A percentile compares a stretch with the other conserved stretches of the same genome.
Evolutionary conservation across 2,329 filamentous ascomycete genomes (phyloP).

Genomic region (Alternaria sp.): DNA sequence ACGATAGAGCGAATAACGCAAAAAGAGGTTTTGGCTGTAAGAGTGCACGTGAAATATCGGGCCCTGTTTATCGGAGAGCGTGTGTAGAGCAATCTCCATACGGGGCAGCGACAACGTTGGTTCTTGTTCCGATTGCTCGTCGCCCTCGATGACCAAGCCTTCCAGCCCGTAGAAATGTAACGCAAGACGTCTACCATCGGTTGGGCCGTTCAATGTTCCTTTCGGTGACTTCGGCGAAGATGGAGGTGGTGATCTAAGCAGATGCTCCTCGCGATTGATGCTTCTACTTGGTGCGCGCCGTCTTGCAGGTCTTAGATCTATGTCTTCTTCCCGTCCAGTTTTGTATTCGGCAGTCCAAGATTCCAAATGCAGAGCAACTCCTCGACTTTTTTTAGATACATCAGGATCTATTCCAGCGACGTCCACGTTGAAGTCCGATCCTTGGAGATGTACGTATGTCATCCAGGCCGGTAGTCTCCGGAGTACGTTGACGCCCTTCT

Average conservation of each 20-base stretch:
- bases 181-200: slow-evolving; percentile 82
- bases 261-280: slow-evolving; percentile 64
- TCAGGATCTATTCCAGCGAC: slow-evolving; percentile 85
- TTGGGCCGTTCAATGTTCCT: slow-evolving; percentile 55
- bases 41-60: slow-evolving; percentile 88
- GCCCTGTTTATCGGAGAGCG: slow-evolving; percentile 83
- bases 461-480: slow-evolving; percentile 85
- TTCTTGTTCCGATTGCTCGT: slow-evolving; percentile 82
- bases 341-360: slow-evolving; percentile 89
- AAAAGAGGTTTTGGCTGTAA: slow-evolving; percentile 75
- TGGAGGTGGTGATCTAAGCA: slow-evolving; percentile 61
- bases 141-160: slow-evolving; percentile 86
- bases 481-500: slow-evolving; percentile 65
- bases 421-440: slow-evolving; percentile 87
- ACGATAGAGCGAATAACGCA: slow-evolving; percentile 92
- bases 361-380: slow-evolving; percentile 84
- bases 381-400: slow-evolving; percentile 81
- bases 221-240: slow-evolving; percentile 57
- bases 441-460: slow-evolving; percentile 81
- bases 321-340: slow-evolving; percentile 74
- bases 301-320: slow-evolving; percentile 64
- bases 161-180: slow-evolving; percentile 85
- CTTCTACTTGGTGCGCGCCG: slow-evolving; percentile 75
- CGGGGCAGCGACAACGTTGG: slow-evolving; percentile 85
- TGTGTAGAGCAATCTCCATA: slow-evolving; percentile 85